Base-by-base conservation (phyloP, 768 basidiomycete species). In the Coprinopsis sp. region DNA sequence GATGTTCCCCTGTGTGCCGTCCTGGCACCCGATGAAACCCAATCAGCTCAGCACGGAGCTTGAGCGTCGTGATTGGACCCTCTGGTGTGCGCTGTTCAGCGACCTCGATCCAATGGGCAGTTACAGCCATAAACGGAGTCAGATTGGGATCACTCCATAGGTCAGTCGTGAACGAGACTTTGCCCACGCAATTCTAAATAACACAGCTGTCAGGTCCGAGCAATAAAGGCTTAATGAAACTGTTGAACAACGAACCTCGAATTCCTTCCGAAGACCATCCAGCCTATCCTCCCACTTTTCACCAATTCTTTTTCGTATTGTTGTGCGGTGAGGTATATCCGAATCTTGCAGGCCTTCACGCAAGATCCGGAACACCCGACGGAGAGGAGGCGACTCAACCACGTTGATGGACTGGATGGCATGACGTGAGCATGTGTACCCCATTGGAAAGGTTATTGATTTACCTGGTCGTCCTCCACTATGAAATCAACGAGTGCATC, bases 61-160 rank as follows among this genome's bases (percentile, higher is more conserved):
- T 51, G 21, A 67, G 59, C 3, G 53, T 47, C 6, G 59, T 52
- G 25, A 62, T 52, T 16, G 52, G 41, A 21, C 66, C 56, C 14
- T 52, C 29, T 3, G 49, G 13, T 22, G 61, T 59, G 18, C 57
- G 37, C 2, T 54, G 44, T 0, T 42, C 11, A 11, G 37, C 47
- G 2, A 48, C 39, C 40, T 69, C 42, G 28, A 71, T 63, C 68
- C 66, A 75, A 44, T 73, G 72, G 1, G 62, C 68, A 2, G 70
- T 74, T 0, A 71, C 60, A 10, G 68, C 73, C 68, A 73, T 71
- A 52, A 58, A 73, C 10, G 70, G 60, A 0, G 34, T 23, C 7
- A 64, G 53, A 34, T 69, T 66, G 4, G 53, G 49, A 37, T 73
- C 67, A 8, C 62, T 52, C 72, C 70, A 72, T 12, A 64, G 25